Evolutionary conservation across 192 early-diverging fungal genomes (phyloP).

Genomic region (Fimicolochytrium jonesii): DNA sequence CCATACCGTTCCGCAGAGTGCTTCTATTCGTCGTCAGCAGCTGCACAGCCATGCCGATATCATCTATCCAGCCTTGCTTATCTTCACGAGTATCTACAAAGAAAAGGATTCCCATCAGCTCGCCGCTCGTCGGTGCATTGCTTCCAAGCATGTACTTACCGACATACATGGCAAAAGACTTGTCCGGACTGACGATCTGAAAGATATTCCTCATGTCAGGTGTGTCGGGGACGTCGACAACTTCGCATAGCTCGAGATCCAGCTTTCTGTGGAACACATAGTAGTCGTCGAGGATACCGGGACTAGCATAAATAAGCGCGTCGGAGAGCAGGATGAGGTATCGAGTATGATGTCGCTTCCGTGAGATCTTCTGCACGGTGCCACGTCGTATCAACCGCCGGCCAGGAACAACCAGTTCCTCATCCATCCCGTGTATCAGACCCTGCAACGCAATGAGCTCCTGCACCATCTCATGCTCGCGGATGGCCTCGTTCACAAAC

Average conservation of each 20-base stretch:
- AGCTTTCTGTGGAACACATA: slow-evolving; percentile 69
- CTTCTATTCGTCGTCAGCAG: slow-evolving; percentile 34
- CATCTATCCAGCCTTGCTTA: slow-evolving; percentile 64
- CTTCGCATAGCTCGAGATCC: slow-evolving; percentile 54
- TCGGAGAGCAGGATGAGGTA: slow-evolving; percentile 74
- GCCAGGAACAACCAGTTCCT: slow-evolving; percentile 61
- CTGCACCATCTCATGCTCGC: slow-evolving; percentile 71
- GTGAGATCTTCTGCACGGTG: slow-evolving; percentile 67
- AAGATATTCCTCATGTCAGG: slow-evolving; percentile 61
- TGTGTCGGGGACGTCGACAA: slow-evolving; percentile 26
- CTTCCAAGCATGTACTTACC: slow-evolving; percentile 11
- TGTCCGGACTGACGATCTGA: slow-evolving; percentile 74
- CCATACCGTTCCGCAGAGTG: slow-evolving; percentile 48
- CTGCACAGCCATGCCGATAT: slow-evolving; percentile 53
- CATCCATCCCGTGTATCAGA: slow-evolving; percentile 57
- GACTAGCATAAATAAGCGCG: slow-evolving; percentile 67
- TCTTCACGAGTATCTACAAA: too few species aligned
- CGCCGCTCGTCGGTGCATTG: too few species aligned
- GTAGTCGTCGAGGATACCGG: slow-evolving; percentile 55
- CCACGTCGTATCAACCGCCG: slow-evolving; percentile 63
- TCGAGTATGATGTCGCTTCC: slow-evolving; percentile 67
- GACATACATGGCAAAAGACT: slow-evolving; percentile 75
- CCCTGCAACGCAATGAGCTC: slow-evolving; percentile 69
- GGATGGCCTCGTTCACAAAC: slow-evolving; percentile 76
- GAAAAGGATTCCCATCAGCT: too few species aligned